phyloP scores from a whole-genome alignment of 257 asterid species.

The Solanum habrochaites region DNA sequence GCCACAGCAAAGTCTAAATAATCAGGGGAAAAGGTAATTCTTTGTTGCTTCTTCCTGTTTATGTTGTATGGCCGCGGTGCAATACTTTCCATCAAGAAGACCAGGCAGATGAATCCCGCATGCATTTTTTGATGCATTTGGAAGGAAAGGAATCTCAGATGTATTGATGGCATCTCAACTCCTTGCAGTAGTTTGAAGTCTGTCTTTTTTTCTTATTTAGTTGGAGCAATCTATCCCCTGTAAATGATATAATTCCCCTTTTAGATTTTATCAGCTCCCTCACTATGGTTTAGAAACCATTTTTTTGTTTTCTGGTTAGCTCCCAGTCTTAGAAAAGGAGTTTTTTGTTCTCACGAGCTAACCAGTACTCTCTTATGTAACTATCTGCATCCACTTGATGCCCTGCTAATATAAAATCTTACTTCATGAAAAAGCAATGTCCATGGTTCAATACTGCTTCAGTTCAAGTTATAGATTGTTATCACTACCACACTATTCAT shows the following conservation, averaged over 20 bases:
- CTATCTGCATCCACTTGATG: not conserved
- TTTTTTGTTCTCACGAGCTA: not conserved
- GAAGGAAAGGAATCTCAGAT: not conserved
- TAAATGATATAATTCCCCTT: not conserved
- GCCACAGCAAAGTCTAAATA: conserved; percentile 25
- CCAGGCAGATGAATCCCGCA: not conserved
- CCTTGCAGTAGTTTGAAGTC: not conserved
- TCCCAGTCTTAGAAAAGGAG: not conserved
- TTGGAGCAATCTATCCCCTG: not conserved
- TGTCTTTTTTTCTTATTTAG: not conserved
- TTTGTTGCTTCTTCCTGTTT: not conserved
- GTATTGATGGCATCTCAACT: not conserved
- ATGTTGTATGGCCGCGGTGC: not conserved
- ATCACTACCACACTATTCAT: not conserved
- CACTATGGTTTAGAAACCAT: not conserved
- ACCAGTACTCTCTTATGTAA: not conserved
- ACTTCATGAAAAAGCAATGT: not conserved
- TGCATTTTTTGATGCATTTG: not conserved
- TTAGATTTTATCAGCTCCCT: not conserved
- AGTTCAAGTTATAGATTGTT: conserved; percentile 4
- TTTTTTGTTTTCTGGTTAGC: not conserved
- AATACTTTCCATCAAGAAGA: not conserved
- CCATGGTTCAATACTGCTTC: not conserved
- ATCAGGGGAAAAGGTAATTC: conserved; percentile 32
- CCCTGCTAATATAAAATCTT: not conserved